Conservation (phyloP, 192 early-diverging fungal genomes). For the Podila clonocystis region DNA sequence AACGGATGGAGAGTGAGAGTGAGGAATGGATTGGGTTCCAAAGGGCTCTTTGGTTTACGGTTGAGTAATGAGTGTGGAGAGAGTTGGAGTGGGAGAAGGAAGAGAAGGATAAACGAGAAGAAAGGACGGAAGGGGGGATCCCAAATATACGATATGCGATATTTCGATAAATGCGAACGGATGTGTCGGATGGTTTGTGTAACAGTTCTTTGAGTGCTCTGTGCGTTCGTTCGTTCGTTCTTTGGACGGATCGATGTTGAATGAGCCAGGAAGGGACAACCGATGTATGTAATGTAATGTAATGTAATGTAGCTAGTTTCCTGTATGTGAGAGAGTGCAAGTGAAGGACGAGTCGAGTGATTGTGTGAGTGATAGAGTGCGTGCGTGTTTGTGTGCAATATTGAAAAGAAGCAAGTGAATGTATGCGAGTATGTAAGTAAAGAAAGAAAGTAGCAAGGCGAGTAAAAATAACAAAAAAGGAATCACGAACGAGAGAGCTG, state of each 20-base stretch:
- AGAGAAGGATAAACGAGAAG: conserved; percentile 3
- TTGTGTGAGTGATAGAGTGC: background rate
- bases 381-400: background rate
- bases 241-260: too few relatives aligned
- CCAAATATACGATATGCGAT: background rate
- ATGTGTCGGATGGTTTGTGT: background rate
- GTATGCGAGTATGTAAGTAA: background rate
- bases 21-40: background rate
- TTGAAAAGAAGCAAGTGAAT: background rate
- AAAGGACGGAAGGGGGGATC: background rate
- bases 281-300: background rate
- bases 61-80: background rate
- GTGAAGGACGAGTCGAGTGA: background rate
- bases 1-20: background rate
- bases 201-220: conserved; percentile 4
- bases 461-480: background rate
- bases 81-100: background rate
- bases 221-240: background rate
- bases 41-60: background rate
- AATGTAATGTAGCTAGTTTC: background rate
- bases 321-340: background rate
- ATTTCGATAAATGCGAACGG: background rate
- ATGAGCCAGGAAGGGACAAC: background rate
- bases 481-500: too few relatives aligned
- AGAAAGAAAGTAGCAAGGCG: background rate